Evolutionary conservation across 345 rosid species (phyloP), one percentile per base, ranked within the genome.

Genomic region (Noccaea caerulescens): DNA sequence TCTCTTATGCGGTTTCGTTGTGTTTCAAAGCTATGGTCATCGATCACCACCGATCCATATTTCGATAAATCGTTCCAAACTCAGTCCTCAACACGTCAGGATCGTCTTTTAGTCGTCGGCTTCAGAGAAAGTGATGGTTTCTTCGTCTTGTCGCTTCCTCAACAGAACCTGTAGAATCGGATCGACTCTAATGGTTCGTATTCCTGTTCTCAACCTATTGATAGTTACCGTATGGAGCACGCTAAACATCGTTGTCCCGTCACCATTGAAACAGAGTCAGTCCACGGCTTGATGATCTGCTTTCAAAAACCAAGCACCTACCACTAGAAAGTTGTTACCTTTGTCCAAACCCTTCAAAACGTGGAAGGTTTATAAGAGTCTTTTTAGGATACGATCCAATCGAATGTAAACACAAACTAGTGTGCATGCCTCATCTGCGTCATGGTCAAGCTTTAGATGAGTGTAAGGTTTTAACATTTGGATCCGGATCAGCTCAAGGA

Each of bases 241-340:
- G 58, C 69, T 14, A 2, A 20, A 37, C 0, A 20, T 3, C 23
- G 45, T 12, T 36, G 45, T 12, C 9, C 25, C 9, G 37, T 37
- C 36, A n/a, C 39, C 60, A 8, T 8, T 8, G 14, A 55, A 33
- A 8, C 8, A 0, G 47, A 50, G 25, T 49, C 20, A 12, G 46
- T 64, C 18, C 69, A 64, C 12, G 69, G 69, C 46, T 20, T 64
- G 58, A 60, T 60, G 45, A 20, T 50, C 12, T 64, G 46, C 7
- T 64, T 18, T 25, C 46, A n/a, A 12, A 12, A n/a, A 18, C 8
- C 58, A 49, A 0, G 1, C 12, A 8, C n/a, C n/a, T n/a, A n/a
- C n/a, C n/a, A n/a, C n/a, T n/a, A 64, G 46, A 12, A 12, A 20
- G 18, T 49, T 49, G 3, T 2, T 12, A 12, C 36, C 11, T 42